A percentile compares a stretch with the other conserved stretches of the same genome.
phyloP scores from a whole-genome alignment of 805 yeast genomes.

The Starmerella ratchasimensis region DNA sequence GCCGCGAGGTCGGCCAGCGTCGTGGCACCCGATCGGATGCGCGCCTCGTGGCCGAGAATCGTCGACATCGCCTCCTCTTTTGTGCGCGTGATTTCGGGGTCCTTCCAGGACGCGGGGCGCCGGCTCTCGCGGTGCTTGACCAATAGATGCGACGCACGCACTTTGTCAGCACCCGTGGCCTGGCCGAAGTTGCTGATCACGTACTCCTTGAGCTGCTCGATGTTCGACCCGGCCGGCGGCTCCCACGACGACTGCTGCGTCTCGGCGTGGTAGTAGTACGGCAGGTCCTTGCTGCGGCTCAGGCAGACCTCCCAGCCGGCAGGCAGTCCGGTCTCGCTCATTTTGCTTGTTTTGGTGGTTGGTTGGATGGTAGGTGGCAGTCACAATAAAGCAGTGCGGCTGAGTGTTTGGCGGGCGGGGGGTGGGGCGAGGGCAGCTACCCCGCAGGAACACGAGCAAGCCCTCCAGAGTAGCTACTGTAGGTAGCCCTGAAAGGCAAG shows the following conservation, averaged over 20 bases:
- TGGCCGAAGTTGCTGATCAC: conserved; percentile 28
- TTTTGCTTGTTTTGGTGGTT: too few species aligned
- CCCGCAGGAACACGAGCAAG: too few species aligned
- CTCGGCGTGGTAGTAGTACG: conserved; percentile 61
- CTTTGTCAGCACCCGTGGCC: conserved; percentile 30
- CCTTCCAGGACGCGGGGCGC: conserved; percentile 86
- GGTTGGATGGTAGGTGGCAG: too few species aligned
- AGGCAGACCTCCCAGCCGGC: conserved; percentile 67
- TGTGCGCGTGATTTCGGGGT: conserved; percentile 55
- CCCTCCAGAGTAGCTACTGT: too few species aligned
- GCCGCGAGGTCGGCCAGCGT: conserved; percentile 59
- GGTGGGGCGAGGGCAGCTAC: too few species aligned
- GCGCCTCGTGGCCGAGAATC: conserved; percentile 41
- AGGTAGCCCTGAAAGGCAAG: too few species aligned
- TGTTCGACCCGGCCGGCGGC: conserved; percentile 74
- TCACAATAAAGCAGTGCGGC: too few species aligned
- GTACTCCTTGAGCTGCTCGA: conserved; percentile 43
- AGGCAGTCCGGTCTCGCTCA: conserved; percentile 57
- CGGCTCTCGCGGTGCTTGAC: conserved; percentile 74
- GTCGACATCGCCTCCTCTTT: conserved; percentile 69
- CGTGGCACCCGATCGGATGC: conserved; percentile 49
- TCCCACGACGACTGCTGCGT: conserved; percentile 77
- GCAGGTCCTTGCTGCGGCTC: conserved; percentile 69
- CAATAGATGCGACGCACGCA: conserved; percentile 69
- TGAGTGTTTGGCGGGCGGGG: too few species aligned